These are phyloP conservation scores for Nemania abortiva DNA, from an alignment of 2,329 filamentous ascomycete species.

Conservation along the genomic window DNA sequence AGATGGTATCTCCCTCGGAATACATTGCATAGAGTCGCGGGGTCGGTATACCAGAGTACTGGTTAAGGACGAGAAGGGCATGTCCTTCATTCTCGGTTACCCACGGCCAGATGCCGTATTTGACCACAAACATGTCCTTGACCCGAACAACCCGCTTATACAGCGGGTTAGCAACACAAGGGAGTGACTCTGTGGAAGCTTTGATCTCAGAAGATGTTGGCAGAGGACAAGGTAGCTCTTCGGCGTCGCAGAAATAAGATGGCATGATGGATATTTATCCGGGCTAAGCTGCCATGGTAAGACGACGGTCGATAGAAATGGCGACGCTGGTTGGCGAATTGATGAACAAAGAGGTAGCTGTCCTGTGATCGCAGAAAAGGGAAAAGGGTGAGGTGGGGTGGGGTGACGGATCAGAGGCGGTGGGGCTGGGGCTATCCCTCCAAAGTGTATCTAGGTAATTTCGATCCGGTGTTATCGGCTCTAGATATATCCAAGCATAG, in stretches of 20 bases:
- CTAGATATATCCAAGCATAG: no score
- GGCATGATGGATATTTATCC: neutral
- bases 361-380: neutral
- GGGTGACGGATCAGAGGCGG: no score
- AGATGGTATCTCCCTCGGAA: conserved; percentile 25
- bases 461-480: no score
- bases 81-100: conserved; percentile 29
- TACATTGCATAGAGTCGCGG: conserved; percentile 37
- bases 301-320: neutral
- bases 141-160: conserved; percentile 13
- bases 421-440: no score
- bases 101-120: conserved; percentile 14
- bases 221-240: conserved; percentile 28
- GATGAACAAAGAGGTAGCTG: neutral
- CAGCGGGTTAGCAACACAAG: conserved; percentile 13
- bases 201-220: conserved; percentile 31
- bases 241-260: conserved; percentile 17
- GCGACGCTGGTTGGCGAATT: neutral
- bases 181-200: conserved; percentile 14
- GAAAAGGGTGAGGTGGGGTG: no score
- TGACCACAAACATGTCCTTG: conserved; percentile 29
- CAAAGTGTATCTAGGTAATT: no score
- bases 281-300: neutral
- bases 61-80: conserved; percentile 23
- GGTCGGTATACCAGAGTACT: conserved; percentile 4